Evolutionary conservation across 176 grass and related monocot genomes (phyloP).

Genomic region (Aegilops tauschii): DNA sequence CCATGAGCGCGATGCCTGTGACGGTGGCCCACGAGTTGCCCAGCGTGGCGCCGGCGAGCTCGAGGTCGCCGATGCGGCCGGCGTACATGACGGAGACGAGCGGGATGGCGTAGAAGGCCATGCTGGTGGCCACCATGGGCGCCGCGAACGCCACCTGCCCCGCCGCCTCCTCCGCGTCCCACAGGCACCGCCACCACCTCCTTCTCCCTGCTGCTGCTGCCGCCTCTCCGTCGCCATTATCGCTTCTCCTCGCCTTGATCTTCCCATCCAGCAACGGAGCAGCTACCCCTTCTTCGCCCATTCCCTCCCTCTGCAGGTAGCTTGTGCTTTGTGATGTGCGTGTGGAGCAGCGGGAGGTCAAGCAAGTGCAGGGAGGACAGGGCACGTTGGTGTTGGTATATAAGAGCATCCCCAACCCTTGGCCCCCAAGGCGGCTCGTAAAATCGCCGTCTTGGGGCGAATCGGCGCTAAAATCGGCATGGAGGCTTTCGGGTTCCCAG

Average conservation of each 20-base stretch:
- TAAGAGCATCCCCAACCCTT: no score
- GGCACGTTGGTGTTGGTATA: not conserved
- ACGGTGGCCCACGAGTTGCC: conserved; percentile 86
- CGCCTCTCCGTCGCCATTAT: not conserved
- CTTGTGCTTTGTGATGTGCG: not conserved
- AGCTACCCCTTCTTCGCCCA: conserved; percentile 13
- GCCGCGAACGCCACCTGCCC: conserved; percentile 62
- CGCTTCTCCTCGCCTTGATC: not conserved
- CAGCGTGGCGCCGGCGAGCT: conserved; percentile 81
- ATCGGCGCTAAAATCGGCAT: no score
- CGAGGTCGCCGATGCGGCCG: conserved; percentile 66
- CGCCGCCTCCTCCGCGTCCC: conserved; percentile 39
- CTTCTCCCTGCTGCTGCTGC: not conserved
- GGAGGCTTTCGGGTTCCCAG: no score
- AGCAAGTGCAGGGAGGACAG: not conserved
- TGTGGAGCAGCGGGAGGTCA: not conserved
- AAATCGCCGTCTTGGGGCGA: no score
- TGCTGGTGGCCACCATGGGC: conserved; percentile 76
- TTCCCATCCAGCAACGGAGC: conserved; percentile 21
- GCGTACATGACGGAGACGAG: conserved; percentile 92
- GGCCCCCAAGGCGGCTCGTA: no score
- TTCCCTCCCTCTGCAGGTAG: not conserved
- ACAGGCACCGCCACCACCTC: not conserved
- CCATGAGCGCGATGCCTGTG: conserved; percentile 81
- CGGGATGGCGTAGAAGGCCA: conserved; percentile 77